Evolutionary conservation across 2,329 filamentous ascomycete species (phyloP).

Genomic region (Phialophora chinensis): DNA sequence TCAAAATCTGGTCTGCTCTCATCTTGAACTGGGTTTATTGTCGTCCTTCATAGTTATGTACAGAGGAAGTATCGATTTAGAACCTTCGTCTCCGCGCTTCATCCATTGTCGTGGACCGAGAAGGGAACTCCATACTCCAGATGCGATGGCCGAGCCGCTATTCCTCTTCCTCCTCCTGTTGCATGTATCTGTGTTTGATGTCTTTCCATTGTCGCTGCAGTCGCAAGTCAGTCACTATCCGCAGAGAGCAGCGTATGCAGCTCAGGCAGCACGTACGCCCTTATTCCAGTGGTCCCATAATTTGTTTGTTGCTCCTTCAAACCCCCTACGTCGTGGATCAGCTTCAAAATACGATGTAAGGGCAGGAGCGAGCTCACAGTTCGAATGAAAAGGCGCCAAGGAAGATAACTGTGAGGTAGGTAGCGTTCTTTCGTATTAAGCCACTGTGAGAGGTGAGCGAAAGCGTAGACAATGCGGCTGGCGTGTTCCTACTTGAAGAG

Average conservation of each 20-base stretch:
- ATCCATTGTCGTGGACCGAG: slow-evolving; percentile 1
- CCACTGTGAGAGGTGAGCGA: slow-evolving; percentile 61
- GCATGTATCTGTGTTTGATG: slow-evolving; percentile 87
- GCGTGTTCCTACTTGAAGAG: slow-evolving; percentile 65
- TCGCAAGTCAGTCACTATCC: slow-evolving; percentile 15
- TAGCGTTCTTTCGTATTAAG: slow-evolving; percentile 83
- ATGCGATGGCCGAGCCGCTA: slow-evolving; percentile 39
- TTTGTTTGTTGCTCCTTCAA: slow-evolving; percentile 76
- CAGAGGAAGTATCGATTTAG: slow-evolving; percentile 18
- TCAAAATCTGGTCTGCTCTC: not conserved
- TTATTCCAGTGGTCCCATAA: slow-evolving; percentile 91
- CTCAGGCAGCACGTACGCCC: slow-evolving; percentile 70
- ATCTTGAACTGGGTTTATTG: slow-evolving; percentile 11
- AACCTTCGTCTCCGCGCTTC: not conserved
- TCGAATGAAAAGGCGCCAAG: slow-evolving; percentile 86
- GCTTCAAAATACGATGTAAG: not conserved
- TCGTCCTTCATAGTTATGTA: slow-evolving; percentile 30
- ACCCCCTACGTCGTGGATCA: slow-evolving; percentile 64
- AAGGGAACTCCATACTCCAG: slow-evolving; percentile 9
- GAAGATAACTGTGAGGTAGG: slow-evolving; percentile 89
- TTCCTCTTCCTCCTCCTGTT: slow-evolving; percentile 69
- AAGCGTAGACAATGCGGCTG: not conserved
- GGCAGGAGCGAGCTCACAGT: slow-evolving; percentile 68
- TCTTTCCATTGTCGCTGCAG: slow-evolving; percentile 98
- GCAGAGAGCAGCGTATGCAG: not conserved